Evolutionary conservation across 2,329 filamentous ascomycete genomes (phyloP), one percentile per base, ranked within the genome.

Genomic region (Trichophyton benhamiae): DNA sequence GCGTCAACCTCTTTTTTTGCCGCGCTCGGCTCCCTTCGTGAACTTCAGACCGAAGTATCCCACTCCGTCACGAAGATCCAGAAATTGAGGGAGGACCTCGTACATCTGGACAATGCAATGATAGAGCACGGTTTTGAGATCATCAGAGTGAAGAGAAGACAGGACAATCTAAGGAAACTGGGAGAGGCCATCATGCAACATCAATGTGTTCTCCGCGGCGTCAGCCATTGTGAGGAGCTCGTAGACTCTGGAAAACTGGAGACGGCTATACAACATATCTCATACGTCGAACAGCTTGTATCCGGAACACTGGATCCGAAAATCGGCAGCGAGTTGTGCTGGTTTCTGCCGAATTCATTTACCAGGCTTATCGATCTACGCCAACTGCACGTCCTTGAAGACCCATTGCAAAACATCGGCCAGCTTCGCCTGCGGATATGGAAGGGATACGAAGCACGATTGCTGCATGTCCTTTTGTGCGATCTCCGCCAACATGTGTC

Each of bases 1-100:
- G 90, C 90, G 1, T 95, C 89, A 0, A 87, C 87, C 0, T 91
- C 89, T 0, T 95, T 95, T 73, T 95, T 95, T 68, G 88, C 88
- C 0, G 90, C 90, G 0, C 77, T 95, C 0, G 89, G 89, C 1
- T 91, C 88, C 0, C 76, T 95, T 36, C 86, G 88, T 66, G 87
- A 92, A 70, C 77, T 95, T 11, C 89, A 95, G 69, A 85, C 85
- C 0, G 90, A 95, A 71, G 89, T 89, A 3, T 85, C 88, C 17
- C 87, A 91, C 61, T 94, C 89, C 2, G 89, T 95, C 1, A 79
- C 84, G 5, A 84, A 86, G 65, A 95, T 95, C 63, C 87, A 87
- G 68, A 79, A 80, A 0, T 72, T 95, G 46, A 80, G 90, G 62
- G 80, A 83, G 67, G 89, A 94, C 69, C 77, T 95, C 0, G 78